phyloP scores from a whole-genome alignment of 2,329 filamentous ascomycete genomes.

The Pseudogymnoascus sp. region DNA sequence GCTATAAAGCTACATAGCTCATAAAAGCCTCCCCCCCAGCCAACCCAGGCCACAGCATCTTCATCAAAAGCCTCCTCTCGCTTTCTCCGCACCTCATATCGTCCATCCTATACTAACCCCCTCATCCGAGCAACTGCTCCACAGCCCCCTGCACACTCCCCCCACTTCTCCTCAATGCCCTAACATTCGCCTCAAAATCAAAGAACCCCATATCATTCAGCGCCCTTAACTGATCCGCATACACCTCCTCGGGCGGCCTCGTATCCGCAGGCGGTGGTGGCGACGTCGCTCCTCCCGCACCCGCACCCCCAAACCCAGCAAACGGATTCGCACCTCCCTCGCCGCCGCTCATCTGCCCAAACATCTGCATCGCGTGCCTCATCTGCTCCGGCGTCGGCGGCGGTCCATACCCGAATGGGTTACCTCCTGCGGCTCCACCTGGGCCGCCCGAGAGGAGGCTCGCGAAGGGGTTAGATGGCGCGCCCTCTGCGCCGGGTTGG shows the following conservation, averaged over 20 bases:
- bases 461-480: conserved; percentile 56
- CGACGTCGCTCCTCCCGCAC: conserved; percentile 26
- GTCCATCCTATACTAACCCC: background rate
- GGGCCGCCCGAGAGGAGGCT: conserved; percentile 44
- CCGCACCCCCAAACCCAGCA: conserved; percentile 34
- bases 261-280: conserved; percentile 61
- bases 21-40: background rate
- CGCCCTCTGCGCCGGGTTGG: conserved; percentile 18
- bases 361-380: conserved; percentile 43
- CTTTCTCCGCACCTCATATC: background rate
- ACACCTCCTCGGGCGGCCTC: conserved; percentile 86
- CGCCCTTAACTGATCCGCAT: conserved; percentile 81
- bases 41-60: background rate
- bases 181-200: conserved; percentile 89
- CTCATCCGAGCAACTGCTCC: conserved; percentile 52
- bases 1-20: background rate
- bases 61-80: background rate
- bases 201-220: conserved; percentile 99
- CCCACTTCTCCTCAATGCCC: conserved; percentile 77
- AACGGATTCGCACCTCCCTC: conserved; percentile 29
- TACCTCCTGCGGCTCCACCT: conserved; percentile 22
- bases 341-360: conserved; percentile 23
- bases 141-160: conserved; percentile 91
- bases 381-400: conserved; percentile 46
- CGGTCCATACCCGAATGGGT: conserved; percentile 35